A percentile compares a stretch with the other conserved stretches of the same genome.
Conservation (phyloP, 257 asterid species). For the Petunia axillaris region DNA sequence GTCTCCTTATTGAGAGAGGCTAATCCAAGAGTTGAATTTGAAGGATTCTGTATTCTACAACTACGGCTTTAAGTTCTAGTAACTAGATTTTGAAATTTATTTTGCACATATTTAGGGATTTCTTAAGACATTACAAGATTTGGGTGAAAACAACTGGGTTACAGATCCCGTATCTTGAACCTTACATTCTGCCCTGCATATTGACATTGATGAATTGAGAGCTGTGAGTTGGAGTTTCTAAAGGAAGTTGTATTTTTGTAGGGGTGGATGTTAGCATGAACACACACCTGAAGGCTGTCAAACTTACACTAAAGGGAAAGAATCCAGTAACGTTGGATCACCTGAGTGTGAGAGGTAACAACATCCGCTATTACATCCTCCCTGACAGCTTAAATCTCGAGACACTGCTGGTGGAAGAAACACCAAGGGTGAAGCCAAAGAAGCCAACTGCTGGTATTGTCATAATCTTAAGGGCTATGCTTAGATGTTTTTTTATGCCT, state of each 20-base stretch:
- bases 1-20: not conserved
- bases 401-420: slow-evolving; percentile 85
- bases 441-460: slow-evolving; percentile 78
- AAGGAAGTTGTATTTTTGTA: slow-evolving; percentile 17
- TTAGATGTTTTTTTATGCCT: not conserved
- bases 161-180: too few species aligned
- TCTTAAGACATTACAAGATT: too few species aligned
- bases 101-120: too few species aligned
- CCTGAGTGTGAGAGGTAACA: slow-evolving; percentile 85
- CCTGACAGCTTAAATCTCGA: slow-evolving; percentile 88
- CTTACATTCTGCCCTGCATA: too few species aligned
- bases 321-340: slow-evolving; percentile 88
- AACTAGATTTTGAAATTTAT: too few species aligned
- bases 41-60: too few species aligned
- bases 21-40: too few species aligned
- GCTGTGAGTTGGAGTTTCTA: not conserved
- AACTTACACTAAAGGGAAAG: slow-evolving; percentile 82
- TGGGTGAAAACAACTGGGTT: too few species aligned
- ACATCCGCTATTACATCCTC: slow-evolving; percentile 80
- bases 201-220: not conserved
- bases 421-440: slow-evolving; percentile 89
- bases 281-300: slow-evolving; percentile 83
- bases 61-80: too few species aligned
- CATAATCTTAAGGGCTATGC: not conserved
- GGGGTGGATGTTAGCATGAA: slow-evolving; percentile 94